Conservation (phyloP, 805 yeast genomes). For the Starmerella cellae region DNA sequence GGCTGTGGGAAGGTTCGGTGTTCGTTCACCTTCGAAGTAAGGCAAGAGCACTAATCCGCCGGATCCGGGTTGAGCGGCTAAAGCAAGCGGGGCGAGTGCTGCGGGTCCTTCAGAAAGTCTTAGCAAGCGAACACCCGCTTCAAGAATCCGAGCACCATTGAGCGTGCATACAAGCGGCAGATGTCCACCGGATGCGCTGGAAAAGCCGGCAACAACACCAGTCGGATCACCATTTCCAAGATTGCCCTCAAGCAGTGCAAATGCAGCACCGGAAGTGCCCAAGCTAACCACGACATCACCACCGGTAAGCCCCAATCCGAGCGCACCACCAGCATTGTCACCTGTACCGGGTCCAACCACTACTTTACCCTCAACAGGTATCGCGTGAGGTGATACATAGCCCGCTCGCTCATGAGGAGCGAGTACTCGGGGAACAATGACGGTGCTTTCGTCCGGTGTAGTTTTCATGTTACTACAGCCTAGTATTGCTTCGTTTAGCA, state of each 20-base stretch:
- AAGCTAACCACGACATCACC: slow-evolving; percentile 20
- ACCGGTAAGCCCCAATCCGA: slow-evolving; percentile 16
- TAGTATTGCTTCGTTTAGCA: not conserved
- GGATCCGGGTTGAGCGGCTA: slow-evolving; percentile 15
- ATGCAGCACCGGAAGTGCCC: slow-evolving; percentile 23
- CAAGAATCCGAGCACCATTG: slow-evolving; percentile 21
- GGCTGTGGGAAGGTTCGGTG: slow-evolving; percentile 22
- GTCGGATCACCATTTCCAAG: slow-evolving; percentile 18
- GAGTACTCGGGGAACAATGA: slow-evolving; percentile 20
- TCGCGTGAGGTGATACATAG: not conserved
- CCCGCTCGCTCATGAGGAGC: slow-evolving; percentile 15
- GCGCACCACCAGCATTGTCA: slow-evolving; percentile 24
- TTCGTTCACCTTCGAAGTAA: slow-evolving; percentile 24
- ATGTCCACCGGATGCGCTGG: slow-evolving; percentile 18
- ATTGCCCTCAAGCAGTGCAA: slow-evolving; percentile 8
- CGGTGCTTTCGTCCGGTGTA: slow-evolving; percentile 4
- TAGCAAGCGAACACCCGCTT: slow-evolving; percentile 12
- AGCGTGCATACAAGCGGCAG: slow-evolving; percentile 22
- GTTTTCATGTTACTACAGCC: no score
- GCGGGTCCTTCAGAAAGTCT: slow-evolving; percentile 10
- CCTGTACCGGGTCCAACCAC: slow-evolving; percentile 22
- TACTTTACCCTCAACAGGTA: slow-evolving; percentile 2
- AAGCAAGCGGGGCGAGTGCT: slow-evolving; percentile 16
- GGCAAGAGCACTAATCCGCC: slow-evolving; percentile 21
- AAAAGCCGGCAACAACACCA: slow-evolving; percentile 22